Evolutionary conservation across 768 basidiomycete species (phyloP).

Genomic region (Chiua virens): DNA sequence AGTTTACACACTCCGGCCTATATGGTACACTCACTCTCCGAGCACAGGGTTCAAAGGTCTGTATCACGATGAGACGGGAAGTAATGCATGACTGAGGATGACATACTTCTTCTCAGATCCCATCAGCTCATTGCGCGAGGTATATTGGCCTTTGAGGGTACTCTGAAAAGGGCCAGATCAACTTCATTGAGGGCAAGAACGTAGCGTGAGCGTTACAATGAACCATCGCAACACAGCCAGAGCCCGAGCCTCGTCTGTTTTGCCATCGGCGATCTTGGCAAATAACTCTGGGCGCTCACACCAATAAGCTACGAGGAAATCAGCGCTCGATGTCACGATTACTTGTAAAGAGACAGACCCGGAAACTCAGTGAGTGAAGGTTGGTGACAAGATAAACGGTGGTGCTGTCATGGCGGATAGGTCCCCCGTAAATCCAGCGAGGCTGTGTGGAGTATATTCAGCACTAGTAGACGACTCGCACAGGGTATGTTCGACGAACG

Average conservation of each 20-base stretch:
- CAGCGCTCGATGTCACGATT: not conserved
- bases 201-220: slow-evolving; percentile 50
- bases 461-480: not conserved
- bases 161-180: slow-evolving; percentile 43
- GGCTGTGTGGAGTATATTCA: slow-evolving; percentile 40
- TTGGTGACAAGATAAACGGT: slow-evolving; percentile 89
- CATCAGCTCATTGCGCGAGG: slow-evolving; percentile 90
- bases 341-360: slow-evolving; percentile 44
- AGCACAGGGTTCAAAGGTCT: slow-evolving; percentile 96
- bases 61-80: slow-evolving; percentile 13
- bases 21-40: slow-evolving; percentile 69
- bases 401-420: slow-evolving; percentile 82
- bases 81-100: not conserved
- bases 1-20: not conserved
- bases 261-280: slow-evolving; percentile 78
- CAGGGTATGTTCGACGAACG: slow-evolving; percentile 48
- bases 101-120: slow-evolving; percentile 96
- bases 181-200: not conserved
- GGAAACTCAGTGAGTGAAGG: slow-evolving; percentile 92
- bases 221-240: slow-evolving; percentile 93
- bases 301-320: slow-evolving; percentile 76
- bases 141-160: slow-evolving; percentile 95
- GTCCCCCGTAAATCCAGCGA: slow-evolving; percentile 87
- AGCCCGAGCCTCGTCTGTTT: slow-evolving; percentile 69
- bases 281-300: slow-evolving; percentile 92